Evolutionary conservation across 129 eudicot species (phyloP), one percentile per base, ranked within the genome.

Genomic region (Mikania micrantha): DNA sequence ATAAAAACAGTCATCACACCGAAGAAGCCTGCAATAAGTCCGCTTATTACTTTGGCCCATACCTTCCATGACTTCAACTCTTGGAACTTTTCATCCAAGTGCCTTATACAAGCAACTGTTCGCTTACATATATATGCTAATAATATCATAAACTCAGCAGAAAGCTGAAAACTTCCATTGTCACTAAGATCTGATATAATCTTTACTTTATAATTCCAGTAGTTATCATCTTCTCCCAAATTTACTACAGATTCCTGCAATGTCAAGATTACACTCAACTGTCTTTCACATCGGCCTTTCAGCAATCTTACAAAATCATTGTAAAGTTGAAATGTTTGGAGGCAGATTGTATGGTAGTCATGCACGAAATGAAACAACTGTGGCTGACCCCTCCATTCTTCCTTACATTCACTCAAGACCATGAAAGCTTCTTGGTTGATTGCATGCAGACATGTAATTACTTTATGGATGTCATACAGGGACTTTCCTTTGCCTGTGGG

Each of bases 61-160:
- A 29, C 64, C 64, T 58, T 58, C 24, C 29, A 4, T n/a, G 64
- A 58, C 17, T 58, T 58, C 12, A 58, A 58, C 64, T 29, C 64
- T 29, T 58, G 64, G 41, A 31, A 5, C 39, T n/a, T 5, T 58
- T 58, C 40, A 31, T 31, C 4, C 4, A 58, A 28, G 9, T 13
- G 20, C 13, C 64, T 29, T 0, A 7, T 16, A 58, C n/a, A n/a
- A n/a, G n/a, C n/a, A n/a, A n/a, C n/a, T n/a, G n/a, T n/a, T n/a
- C n/a, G n/a, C n/a, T n/a, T n/a, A n/a, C n/a, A n/a, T n/a, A n/a
- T n/a, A n/a, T n/a, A n/a, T n/a, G n/a, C n/a, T n/a, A n/a, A n/a
- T n/a, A n/a, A n/a, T n/a, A n/a, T n/a, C n/a, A n/a, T n/a, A n/a
- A n/a, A n/a, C n/a, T n/a, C n/a, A n/a, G n/a, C n/a, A n/a, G n/a